A percentile compares a stretch with the other conserved stretches of the same genome.
phyloP scores from a whole-genome alignment of 2,329 filamentous ascomycete species.

The Colletotrichum sp. region DNA sequence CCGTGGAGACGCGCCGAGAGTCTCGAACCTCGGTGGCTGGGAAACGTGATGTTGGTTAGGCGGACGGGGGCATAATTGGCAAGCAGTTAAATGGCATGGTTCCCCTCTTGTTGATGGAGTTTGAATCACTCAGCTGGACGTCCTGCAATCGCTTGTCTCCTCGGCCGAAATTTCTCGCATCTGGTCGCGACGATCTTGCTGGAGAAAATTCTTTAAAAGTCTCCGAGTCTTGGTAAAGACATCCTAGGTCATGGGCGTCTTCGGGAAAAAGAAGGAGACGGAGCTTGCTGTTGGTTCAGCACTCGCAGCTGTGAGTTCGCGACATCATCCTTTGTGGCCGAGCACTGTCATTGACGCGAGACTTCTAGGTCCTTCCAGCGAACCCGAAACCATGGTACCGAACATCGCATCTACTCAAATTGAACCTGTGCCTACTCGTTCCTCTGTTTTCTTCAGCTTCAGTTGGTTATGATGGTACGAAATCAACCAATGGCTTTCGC shows the following conservation, averaged over 20 bases:
- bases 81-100: neutral
- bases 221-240: rapidly evolving
- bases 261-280: neutral
- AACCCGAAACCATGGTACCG: conserved; percentile 46
- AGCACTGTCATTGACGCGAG: neutral
- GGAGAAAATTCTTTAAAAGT: neutral
- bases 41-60: neutral
- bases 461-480: conserved; percentile 42
- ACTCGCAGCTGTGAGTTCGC: neutral
- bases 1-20: neutral
- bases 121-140: neutral
- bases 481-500: neutral
- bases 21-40: neutral
- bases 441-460: conserved; percentile 46
- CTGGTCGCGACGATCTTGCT: neutral
- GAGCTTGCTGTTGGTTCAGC: neutral
- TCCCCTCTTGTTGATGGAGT: neutral
- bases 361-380: conserved; percentile 39
- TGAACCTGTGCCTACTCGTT: conserved; percentile 47
- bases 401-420: conserved; percentile 41
- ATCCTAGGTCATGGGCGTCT: neutral
- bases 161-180: neutral
- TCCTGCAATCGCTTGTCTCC: neutral
- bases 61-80: neutral
- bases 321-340: no score